These are phyloP conservation scores for Quercus agrifolia DNA, from an alignment of 306 rosid genomes.

Conservation along the genomic window DNA sequence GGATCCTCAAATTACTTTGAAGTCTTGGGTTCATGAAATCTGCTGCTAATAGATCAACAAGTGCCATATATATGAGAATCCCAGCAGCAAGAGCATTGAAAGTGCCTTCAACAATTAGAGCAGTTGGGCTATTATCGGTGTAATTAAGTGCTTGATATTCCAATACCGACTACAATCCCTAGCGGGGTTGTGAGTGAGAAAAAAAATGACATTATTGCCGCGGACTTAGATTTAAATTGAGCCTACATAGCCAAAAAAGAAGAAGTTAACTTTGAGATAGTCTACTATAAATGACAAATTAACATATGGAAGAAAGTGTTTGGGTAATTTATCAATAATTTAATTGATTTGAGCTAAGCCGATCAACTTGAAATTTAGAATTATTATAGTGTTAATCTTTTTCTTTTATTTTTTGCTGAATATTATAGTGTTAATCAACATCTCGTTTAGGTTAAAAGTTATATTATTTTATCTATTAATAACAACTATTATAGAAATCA, in stretches of 20 bases:
- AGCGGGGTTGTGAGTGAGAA: conserved; percentile 68
- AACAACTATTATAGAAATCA: background rate
- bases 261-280: no score
- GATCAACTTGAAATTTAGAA: background rate
- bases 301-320: no score
- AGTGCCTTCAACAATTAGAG: conserved; percentile 55
- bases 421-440: no score
- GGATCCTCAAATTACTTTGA: conserved; percentile 27
- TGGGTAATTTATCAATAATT: no score
- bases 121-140: conserved; percentile 38
- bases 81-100: conserved; percentile 63
- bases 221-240: conserved; percentile 38
- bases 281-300: no score
- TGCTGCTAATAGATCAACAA: conserved; percentile 41
- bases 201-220: conserved; percentile 48
- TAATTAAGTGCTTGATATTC: conserved; percentile 35
- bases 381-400: background rate
- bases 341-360: no score
- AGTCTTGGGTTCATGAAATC: conserved; percentile 41
- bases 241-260: conserved; percentile 33
- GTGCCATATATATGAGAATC: conserved; percentile 72
- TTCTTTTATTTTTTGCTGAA: no score
- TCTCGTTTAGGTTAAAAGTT: no score
- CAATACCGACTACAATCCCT: conserved; percentile 60
- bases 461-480: background rate